These are phyloP conservation scores for Boletus pseudopeckii DNA, from an alignment of 768 basidiomycete genomes.

Conservation along the genomic window DNA sequence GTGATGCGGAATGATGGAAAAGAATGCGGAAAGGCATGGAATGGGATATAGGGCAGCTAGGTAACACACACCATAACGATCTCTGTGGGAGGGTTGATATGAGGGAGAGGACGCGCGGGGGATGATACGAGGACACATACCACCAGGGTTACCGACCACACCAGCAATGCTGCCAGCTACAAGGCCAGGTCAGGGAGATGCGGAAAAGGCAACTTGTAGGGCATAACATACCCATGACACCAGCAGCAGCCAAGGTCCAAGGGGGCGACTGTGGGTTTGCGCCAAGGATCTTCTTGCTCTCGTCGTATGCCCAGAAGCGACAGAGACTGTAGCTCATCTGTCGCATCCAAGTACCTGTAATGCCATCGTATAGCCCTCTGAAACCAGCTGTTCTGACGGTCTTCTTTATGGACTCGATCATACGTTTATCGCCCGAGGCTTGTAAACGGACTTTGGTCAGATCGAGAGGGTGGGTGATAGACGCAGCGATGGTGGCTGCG, in stretches of 20 bases:
- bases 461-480: slow-evolving; percentile 83
- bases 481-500: slow-evolving; percentile 86
- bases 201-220: not conserved
- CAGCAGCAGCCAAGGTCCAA: slow-evolving; percentile 78
- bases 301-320: slow-evolving; percentile 92
- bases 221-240: slow-evolving; percentile 71
- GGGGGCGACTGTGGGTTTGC: slow-evolving; percentile 65
- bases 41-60: slow-evolving; percentile 11
- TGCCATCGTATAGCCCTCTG: slow-evolving; percentile 78
- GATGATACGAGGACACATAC: slow-evolving; percentile 38
- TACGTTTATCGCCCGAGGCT: slow-evolving; percentile 88
- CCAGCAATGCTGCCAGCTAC: slow-evolving; percentile 84
- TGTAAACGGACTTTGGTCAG: slow-evolving; percentile 90
- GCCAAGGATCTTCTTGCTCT: slow-evolving; percentile 80
- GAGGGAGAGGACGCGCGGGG: not conserved
- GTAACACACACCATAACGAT: slow-evolving; percentile 59
- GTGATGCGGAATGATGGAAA: slow-evolving; percentile 2
- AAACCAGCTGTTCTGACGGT: slow-evolving; percentile 76
- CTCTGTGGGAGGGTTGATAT: slow-evolving; percentile 37
- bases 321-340: slow-evolving; percentile 93
- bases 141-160: slow-evolving; percentile 84
- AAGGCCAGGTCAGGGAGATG: not conserved
- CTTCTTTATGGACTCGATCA: slow-evolving; percentile 81
- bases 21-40: slow-evolving; percentile 13
- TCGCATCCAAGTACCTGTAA: slow-evolving; percentile 83